Evolutionary conservation across 306 rosid species (phyloP).

Genomic region (Dryas drummondii): DNA sequence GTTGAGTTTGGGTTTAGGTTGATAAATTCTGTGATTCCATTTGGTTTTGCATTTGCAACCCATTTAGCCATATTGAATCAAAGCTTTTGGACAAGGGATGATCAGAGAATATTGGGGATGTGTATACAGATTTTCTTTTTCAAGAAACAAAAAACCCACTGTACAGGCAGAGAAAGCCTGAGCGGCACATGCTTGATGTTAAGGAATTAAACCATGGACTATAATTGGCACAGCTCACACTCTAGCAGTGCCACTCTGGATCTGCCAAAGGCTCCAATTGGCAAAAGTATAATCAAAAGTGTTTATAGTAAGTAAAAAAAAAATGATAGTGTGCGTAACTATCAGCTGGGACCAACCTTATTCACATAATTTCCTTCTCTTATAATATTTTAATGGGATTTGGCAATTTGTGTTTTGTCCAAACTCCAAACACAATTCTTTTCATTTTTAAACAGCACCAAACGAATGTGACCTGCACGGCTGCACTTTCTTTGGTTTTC

Average conservation of each 20-base stretch:
- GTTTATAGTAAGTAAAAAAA: neutral
- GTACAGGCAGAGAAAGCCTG: neutral
- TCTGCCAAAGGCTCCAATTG: neutral
- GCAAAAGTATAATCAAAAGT: neutral
- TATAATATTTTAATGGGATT: too few species aligned
- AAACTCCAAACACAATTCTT: neutral
- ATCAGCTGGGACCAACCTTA: constrained; percentile 8
- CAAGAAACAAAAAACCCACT: too few species aligned
- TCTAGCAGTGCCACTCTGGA: neutral
- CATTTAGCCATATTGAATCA: too few species aligned
- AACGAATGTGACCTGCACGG: neutral
- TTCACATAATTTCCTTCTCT: neutral
- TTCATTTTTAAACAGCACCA: neutral
- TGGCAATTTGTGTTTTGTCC: neutral
- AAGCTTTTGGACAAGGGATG: too few species aligned
- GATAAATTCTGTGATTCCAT: too few species aligned
- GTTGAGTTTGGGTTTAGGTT: neutral
- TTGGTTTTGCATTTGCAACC: too few species aligned
- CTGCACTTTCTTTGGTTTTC: too few species aligned
- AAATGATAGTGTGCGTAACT: neutral
- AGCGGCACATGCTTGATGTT: neutral
- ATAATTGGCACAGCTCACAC: constrained; percentile 22
- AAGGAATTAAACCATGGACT: neutral
- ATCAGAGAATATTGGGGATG: too few species aligned
- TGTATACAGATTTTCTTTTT: too few species aligned